Percentiles rank a stretch among this genome's conserved stretches.
These are phyloP conservation scores for Apophysomyces variabilis DNA, from an alignment of 371 early-diverging fungal genomes.

Conservation along the genomic window DNA sequence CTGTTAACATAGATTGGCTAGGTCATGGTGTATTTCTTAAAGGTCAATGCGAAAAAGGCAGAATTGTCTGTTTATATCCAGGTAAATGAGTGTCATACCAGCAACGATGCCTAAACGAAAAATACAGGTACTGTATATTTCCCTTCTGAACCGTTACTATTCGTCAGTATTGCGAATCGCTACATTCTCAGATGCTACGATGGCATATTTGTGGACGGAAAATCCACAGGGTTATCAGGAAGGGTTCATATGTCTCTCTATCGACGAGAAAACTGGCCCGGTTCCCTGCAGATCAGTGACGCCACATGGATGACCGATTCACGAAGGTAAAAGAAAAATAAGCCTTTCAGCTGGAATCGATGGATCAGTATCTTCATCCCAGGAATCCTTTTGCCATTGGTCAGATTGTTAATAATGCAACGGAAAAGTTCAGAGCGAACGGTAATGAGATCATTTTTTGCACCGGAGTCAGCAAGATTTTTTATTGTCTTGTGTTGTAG, in stretches of 20 bases:
- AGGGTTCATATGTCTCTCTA: constrained; percentile 49
- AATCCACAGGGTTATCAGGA: constrained; percentile 51
- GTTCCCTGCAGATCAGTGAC: constrained; percentile 56
- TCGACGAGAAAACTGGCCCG: constrained; percentile 61
- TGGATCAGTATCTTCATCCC: neutral
- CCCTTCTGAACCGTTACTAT: constrained; percentile 57
- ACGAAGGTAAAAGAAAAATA: constrained; percentile 13
- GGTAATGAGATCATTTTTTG: constrained; percentile 26
- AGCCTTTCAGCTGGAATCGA: neutral
- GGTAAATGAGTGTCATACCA: constrained; percentile 6
- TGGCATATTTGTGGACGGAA: constrained; percentile 62
- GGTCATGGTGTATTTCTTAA: constrained; percentile 34
- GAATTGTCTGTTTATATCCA: constrained; percentile 41
- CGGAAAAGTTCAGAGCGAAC: constrained; percentile 37
- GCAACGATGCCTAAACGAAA: neutral
- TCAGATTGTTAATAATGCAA: constrained; percentile 61
- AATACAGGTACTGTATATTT: constrained; percentile 49
- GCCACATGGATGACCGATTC: constrained; percentile 50
- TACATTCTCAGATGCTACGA: constrained; percentile 62
- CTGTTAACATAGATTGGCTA: neutral
- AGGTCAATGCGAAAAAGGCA: constrained; percentile 22
- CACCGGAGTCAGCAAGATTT: too few species aligned
- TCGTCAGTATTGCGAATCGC: constrained; percentile 56
- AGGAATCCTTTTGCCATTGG: constrained; percentile 63
- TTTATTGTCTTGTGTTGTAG: constrained; percentile 20